These are phyloP conservation scores for Diaporthe destruens DNA, from an alignment of 2,329 filamentous ascomycete species.

Conservation along the genomic window DNA sequence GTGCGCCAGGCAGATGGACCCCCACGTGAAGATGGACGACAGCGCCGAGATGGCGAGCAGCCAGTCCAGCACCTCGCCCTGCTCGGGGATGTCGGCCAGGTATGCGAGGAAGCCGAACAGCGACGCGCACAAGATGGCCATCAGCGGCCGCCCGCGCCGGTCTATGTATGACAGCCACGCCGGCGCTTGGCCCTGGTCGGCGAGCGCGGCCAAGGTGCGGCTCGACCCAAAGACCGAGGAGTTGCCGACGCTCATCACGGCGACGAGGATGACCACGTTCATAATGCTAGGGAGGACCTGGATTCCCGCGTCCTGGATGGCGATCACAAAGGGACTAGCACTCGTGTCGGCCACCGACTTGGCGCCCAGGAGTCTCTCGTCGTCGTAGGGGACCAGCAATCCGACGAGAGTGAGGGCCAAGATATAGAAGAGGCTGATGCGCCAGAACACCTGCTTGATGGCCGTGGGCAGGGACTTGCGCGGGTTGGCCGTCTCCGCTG, in stretches of 20 bases:
- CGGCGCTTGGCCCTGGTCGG: constrained; percentile 88
- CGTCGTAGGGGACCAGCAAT: constrained; percentile 81
- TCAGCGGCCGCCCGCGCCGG: constrained; percentile 82
- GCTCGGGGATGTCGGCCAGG: constrained; percentile 74
- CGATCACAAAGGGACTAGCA: constrained; percentile 88
- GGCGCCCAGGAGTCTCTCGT: constrained; percentile 71
- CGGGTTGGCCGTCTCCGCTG: constrained; percentile 83
- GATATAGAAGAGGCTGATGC: constrained; percentile 91
- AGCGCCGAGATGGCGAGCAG: constrained; percentile 81
- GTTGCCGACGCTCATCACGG: constrained; percentile 91
- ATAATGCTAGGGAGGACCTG: constrained; percentile 85
- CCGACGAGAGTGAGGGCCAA: constrained; percentile 85
- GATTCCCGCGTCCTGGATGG: constrained; percentile 88
- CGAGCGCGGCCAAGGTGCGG: constrained; percentile 88
- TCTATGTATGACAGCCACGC: constrained; percentile 84
- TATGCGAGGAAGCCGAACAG: constrained; percentile 80
- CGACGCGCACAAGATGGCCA: constrained; percentile 77
- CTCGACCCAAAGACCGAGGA: constrained; percentile 93
- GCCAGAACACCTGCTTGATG: constrained; percentile 95
- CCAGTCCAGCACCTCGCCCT: constrained; percentile 80
- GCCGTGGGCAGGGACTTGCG: constrained; percentile 86
- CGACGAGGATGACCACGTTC: constrained; percentile 94
- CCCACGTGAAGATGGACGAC: constrained; percentile 83
- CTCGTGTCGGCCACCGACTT: constrained; percentile 45
- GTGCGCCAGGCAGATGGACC: constrained; percentile 88